Base-by-base conservation (phyloP, 305 asterid genomes). In the Plantago coronopus region DNA sequence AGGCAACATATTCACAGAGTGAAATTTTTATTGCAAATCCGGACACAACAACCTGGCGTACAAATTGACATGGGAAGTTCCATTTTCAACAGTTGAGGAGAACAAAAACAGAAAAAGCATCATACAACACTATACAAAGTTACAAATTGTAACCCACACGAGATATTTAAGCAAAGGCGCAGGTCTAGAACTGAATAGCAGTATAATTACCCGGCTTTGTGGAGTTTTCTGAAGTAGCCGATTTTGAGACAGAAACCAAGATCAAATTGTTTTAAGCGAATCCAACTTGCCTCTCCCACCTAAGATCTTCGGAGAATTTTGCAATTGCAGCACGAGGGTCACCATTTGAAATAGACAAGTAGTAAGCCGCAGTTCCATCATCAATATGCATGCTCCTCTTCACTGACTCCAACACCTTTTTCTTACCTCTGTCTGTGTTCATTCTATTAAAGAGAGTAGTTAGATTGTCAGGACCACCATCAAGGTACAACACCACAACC, bases 311-410 rank as follows among this genome's bases (percentile, higher is more conserved):
- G 0, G 93, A 84, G 76, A 86, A 81, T 62, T 69, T 84, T 17
- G 84, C 55, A 21, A 91, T 71, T 15, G 96, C 98, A 47, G 87
- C 91, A 69, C 96, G 86, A 25, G 94, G 98, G 65, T 91, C 94
- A 48, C 95, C 96, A 38, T 88, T 77, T 22, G 96, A 77, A 34
- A 81, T 68, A 25, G 96, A 80, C 46, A 88, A 69, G 73, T 88
- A 91, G 78, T 84, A 84, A 7, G 73, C 87, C 62, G 91, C 98
- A 67, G 95, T 88, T 73, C 84, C 93, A 60, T 85, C 89, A 53
- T 91, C 96, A 54, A 80, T 87, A 46, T 77, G 81, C 96, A 86
- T 79, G 79, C 93, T 79, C 74, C 95, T 86, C 82, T 68, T 83
- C 75, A 84, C 76, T 29, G 98, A 91, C 21, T 86, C 93, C 5